Evolutionary conservation across 176 grass and related monocot species (phyloP).

Genomic region (Eremochloa ophiuroides): DNA sequence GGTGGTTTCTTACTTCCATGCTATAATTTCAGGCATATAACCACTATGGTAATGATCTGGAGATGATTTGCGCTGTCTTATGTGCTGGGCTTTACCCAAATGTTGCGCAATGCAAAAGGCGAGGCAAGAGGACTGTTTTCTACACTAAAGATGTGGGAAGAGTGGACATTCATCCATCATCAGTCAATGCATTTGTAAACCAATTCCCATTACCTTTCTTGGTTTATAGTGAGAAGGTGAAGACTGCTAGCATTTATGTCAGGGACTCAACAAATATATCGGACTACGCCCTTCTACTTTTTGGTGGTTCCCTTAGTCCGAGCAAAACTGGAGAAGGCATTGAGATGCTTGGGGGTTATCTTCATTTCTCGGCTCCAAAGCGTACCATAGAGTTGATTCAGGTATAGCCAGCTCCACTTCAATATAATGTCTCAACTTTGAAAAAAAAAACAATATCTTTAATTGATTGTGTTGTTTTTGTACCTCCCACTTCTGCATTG

Average conservation of each 20-base stretch:
- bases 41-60: constrained; percentile 71
- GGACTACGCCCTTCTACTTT: constrained; percentile 86
- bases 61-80: constrained; percentile 86
- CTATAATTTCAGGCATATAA: constrained; percentile 66
- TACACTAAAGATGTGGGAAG: constrained; percentile 96
- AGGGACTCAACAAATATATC: constrained; percentile 97
- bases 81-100: constrained; percentile 96
- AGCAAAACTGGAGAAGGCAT: constrained; percentile 82
- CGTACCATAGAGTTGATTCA: constrained; percentile 79
- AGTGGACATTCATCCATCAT: constrained; percentile 91
- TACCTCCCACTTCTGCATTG: not conserved
- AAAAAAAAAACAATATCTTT: not conserved
- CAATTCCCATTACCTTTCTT: constrained; percentile 84
- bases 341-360: constrained; percentile 89
- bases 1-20: constrained; percentile 6
- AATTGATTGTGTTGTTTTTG: not conserved
- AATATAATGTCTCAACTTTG: not conserved
- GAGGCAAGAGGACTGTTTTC: constrained; percentile 74
- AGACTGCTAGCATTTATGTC: constrained; percentile 77
- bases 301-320: constrained; percentile 62
- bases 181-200: constrained; percentile 73
- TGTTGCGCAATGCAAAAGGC: constrained; percentile 89
- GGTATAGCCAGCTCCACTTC: constrained; percentile 33
- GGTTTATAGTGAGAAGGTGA: constrained; percentile 96
- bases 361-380: constrained; percentile 83